Percentiles rank a stretch among this genome's conserved stretches.
Evolutionary conservation across 2,329 filamentous ascomycete species (phyloP).

Genomic region (Chaetomiaceae sp.): DNA sequence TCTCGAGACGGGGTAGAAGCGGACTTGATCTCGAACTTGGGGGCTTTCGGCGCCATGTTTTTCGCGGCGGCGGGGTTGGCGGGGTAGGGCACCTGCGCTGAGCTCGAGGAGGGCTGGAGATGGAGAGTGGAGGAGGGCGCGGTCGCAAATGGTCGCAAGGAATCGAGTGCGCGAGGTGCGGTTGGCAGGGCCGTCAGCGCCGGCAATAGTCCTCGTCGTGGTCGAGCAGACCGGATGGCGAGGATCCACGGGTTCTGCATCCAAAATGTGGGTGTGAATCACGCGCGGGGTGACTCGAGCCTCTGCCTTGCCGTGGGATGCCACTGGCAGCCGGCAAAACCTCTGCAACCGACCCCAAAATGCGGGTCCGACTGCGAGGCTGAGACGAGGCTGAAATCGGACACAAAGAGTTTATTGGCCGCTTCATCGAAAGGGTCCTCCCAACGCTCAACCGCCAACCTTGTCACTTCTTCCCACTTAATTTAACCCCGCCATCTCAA

Average conservation of each 20-base stretch:
- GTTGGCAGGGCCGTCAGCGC: slow-evolving; percentile 8
- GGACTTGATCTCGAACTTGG: slow-evolving; percentile 25
- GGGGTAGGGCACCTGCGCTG: slow-evolving; percentile 6
- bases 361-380: slow-evolving; percentile 18
- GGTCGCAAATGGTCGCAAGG: slow-evolving; percentile 3
- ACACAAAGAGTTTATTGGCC: slow-evolving; percentile 1
- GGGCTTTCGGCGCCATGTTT: slow-evolving; percentile 21
- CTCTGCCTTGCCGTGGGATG: slow-evolving; percentile 12
- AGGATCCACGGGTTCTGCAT: slow-evolving; percentile 23
- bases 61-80: slow-evolving; percentile 11
- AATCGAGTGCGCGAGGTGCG: slow-evolving; percentile 1
- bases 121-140: not conserved
- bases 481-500: not conserved
- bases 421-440: too few relatives aligned
- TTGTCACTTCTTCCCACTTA: not conserved
- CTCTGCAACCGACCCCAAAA: slow-evolving; percentile 2
- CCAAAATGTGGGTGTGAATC: slow-evolving; percentile 20
- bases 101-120: slow-evolving; percentile 2
- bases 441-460: not conserved
- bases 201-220: slow-evolving; percentile 17
- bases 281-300: slow-evolving; percentile 23
- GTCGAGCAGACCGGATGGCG: slow-evolving; percentile 24
- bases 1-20: not conserved
- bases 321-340: slow-evolving; percentile 14
- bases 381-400: slow-evolving; percentile 5